phyloP scores from a whole-genome alignment of 352 stramenopile species.

The Phytophthora melonis region DNA sequence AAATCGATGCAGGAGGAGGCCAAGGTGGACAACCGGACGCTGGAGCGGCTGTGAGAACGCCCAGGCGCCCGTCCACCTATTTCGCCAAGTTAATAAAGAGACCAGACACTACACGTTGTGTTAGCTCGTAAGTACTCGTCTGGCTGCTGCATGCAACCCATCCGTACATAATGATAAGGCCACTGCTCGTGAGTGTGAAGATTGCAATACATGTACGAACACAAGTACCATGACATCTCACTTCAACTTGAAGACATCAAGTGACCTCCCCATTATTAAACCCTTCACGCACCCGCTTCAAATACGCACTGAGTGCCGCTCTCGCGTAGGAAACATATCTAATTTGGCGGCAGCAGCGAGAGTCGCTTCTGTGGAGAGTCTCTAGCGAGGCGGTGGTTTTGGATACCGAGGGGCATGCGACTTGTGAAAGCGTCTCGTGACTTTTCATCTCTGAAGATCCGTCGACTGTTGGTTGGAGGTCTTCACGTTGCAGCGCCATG shows the following conservation, averaged over 20 bases:
- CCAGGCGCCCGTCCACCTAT: not conserved
- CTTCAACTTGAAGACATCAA: not conserved
- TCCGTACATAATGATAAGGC: constrained; percentile 1
- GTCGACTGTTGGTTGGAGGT: constrained; percentile 22
- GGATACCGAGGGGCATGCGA: constrained; percentile 7
- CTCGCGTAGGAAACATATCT: not conserved
- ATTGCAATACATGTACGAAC: not conserved
- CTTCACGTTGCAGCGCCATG: not conserved
- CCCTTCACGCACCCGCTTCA: not conserved
- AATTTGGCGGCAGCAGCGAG: not conserved
- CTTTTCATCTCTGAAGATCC: constrained; percentile 28
- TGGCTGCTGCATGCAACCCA: constrained; percentile 1
- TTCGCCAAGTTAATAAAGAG: constrained; percentile 33
- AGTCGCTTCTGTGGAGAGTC: not conserved
- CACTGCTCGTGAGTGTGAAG: not conserved
- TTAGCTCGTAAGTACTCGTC: not conserved
- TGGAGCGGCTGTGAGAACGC: constrained; percentile 65
- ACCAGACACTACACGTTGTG: not conserved
- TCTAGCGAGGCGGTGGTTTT: constrained; percentile 13
- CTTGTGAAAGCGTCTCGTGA: constrained; percentile 15
- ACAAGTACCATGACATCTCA: not conserved
- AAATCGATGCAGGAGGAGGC: constrained; percentile 46
- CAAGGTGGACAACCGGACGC: constrained; percentile 63
- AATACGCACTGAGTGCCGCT: not conserved
- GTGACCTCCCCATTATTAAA: too few species aligned